Evolutionary conservation across 805 yeast species (phyloP), one percentile per base, ranked within the genome.

Genomic region (Metschnikowia henanensis): DNA sequence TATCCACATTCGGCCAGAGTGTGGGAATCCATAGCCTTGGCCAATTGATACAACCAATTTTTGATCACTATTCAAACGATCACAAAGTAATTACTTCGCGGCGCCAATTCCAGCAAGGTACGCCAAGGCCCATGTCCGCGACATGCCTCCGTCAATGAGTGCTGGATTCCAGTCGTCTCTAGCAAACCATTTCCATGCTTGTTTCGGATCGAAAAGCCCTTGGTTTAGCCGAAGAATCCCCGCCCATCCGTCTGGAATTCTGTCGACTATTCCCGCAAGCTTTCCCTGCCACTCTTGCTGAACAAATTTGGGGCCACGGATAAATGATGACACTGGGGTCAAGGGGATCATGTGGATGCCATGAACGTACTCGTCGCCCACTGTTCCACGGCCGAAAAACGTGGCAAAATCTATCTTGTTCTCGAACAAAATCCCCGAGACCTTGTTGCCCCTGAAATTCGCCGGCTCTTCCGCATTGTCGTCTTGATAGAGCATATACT

Each of bases 101-200:
- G 43, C 57, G 5, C 69, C 71, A 39, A 70, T 61, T 17, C 77
- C 83, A 6, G 79, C 96, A 35, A 87, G 73, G 52, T 78, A 87
- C 0, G 95, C 81, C 50, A 90, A 69, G 10, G 91, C 83, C 95
- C 96, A 90, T 0, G 97, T 84, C 49, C 82, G 68, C 21, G 92
- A 82, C 74, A 89, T 92, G 2, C 97, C 97, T 45, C 79, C 79
- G 57, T 91, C 97, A 37, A 91, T 76, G 51, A 74, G 76, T 3
- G 61, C 55, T n/a, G 68, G 66, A 35, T 70, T 59, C 75, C 87
- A 90, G 43, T 66, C 68, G 5, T 68, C 53, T 26, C 77, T 59
- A 1, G 82, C 59, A 53, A 70, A 71, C 74, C 74, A 71, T 29
- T 59, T 50, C 75, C 75, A 71, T 1, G 73, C 61, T 6, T 74